Conservation (phyloP, 345 rosid species). For the Pelargonium nanum region DNA sequence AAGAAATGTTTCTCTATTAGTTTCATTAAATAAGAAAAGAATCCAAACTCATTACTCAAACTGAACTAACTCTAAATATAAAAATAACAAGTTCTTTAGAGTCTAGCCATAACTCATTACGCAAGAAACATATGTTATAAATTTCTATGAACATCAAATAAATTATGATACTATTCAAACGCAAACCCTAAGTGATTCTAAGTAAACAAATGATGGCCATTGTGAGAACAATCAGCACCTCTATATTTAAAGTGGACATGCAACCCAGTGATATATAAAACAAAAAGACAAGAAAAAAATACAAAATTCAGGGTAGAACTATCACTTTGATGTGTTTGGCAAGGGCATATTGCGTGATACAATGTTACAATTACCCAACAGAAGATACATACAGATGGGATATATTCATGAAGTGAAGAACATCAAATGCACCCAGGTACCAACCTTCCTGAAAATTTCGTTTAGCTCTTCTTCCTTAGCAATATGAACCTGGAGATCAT, state of each 20-base stretch:
- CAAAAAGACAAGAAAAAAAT: neutral
- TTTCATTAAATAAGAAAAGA: neutral
- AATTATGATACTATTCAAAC: too few relatives aligned
- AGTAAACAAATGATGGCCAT: too few relatives aligned
- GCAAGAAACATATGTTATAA: neutral
- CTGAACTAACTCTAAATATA: neutral
- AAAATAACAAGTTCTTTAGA: neutral
- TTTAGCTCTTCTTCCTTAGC: conserved; percentile 51
- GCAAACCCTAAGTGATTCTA: too few relatives aligned
- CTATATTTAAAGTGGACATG: neutral
- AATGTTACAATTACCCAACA: neutral
- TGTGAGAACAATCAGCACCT: too few relatives aligned
- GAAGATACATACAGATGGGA: neutral
- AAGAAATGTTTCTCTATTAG: conserved; percentile 1
- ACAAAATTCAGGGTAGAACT: neutral
- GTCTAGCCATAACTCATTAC: neutral
- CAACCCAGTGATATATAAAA: neutral
- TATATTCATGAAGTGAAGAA: conserved; percentile 4
- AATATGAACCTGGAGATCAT: conserved; percentile 44
- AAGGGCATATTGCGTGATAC: neutral
- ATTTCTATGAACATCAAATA: neutral
- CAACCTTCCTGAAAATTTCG: conserved; percentile 50
- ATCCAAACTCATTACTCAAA: neutral
- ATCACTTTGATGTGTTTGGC: neutral
- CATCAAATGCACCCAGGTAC: conserved; percentile 3